Evolutionary conservation across 768 basidiomycete genomes (phyloP), one percentile per base, ranked within the genome.

Genomic region (Phanerodontia chrysosporium): DNA sequence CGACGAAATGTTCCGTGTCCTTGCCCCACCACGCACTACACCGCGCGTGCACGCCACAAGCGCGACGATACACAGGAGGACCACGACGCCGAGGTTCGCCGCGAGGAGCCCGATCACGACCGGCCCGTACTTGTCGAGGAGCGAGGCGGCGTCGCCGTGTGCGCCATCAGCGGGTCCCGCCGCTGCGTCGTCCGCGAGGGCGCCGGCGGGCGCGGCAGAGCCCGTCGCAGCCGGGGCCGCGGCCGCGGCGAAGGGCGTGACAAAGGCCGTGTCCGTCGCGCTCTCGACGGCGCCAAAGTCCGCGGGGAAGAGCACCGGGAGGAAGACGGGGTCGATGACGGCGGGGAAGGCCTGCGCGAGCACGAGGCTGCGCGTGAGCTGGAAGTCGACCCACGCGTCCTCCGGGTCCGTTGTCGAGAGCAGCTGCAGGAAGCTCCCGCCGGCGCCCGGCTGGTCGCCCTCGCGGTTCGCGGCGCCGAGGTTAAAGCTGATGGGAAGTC

Each of bases 361-460:
- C 25, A 12, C 25, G 13, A 39, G 27, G 21, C 35, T 16, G 27
- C 49, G 39, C 2, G 57, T 24, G n/a, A 39, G 18, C 25, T 12
- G 3, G 39, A 55, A 55, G 24, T 62, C 58, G 46, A 24, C 22
- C 22, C 29, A 30, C 13, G 58, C 27, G 55, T 46, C 28, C 56
- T 7, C 16, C 2, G 32, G n/a, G 58, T 69, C 51, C 39, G 67
- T 68, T 10, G 66, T 67, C 4, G 70, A 57, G 35, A 73, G 49
- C 42, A 74, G 57, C 61, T 74, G 73, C 45, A 74, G 61, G 67
- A 63, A 73, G 3, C 72, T 70, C 22, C 32, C 32, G 32, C 60
- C 58, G 18, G 51, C 62, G 63, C 45, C 55, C 29, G 52, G 61
- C 55, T 49, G 14, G 30, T 27, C 9, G 51, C 30, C n/a, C n/a